Conservation (phyloP, 108 stramenopile genomes). For the Nitzschia sp. region DNA sequence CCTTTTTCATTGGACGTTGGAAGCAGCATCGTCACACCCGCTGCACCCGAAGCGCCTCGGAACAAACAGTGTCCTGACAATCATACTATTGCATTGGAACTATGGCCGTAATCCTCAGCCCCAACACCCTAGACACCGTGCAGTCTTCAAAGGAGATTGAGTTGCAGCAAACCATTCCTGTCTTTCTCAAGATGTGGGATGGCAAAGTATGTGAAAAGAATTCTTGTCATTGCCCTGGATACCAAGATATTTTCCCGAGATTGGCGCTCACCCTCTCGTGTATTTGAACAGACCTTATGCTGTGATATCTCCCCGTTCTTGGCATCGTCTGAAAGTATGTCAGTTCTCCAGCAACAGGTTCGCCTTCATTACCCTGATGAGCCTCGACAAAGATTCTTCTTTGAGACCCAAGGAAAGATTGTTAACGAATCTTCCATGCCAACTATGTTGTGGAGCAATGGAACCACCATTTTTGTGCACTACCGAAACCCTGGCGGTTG, state of each 20-base stretch:
- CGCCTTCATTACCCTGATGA: conserved; percentile 12
- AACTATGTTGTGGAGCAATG: conserved; percentile 12
- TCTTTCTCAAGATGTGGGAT: conserved; percentile 33
- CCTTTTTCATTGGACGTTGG: too few relatives aligned
- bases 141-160: too few relatives aligned
- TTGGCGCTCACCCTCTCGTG: background rate
- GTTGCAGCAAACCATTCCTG: background rate
- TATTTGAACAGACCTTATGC: conserved; percentile 5
- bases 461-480: conserved; percentile 32
- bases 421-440: background rate
- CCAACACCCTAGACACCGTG: too few relatives aligned
- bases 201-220: conserved; percentile 25
- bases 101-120: too few relatives aligned
- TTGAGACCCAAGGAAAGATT: conserved; percentile 8
- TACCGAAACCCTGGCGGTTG: conserved; percentile 47
- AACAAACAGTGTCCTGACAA: too few relatives aligned
- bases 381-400: conserved; percentile 5
- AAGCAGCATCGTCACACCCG: too few relatives aligned
- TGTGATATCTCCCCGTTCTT: conserved; percentile 8
- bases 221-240: too few relatives aligned
- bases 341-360: conserved; percentile 6
- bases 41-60: too few relatives aligned
- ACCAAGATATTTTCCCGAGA: too few relatives aligned
- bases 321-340: conserved; percentile 1
- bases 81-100: too few relatives aligned